Evolutionary conservation across 495 filamentous ascomycete genomes (phyloP), one percentile per base, ranked within the genome.

Genomic region (Tuber indicum): DNA sequence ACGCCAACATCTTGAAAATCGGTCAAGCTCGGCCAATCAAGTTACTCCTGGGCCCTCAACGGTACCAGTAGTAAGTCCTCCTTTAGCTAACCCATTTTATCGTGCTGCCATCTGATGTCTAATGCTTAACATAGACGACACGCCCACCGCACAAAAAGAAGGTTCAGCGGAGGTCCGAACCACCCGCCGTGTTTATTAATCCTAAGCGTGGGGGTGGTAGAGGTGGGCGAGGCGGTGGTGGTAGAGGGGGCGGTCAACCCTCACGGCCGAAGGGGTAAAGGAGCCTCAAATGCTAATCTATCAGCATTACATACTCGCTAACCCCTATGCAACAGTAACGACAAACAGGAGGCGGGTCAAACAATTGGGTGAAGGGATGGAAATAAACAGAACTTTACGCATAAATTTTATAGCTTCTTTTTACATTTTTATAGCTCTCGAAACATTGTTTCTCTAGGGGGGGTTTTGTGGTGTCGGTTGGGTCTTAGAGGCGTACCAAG

Each of bases 181-280:
- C 76, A 5, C 69, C 76, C 12, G 76, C 75, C 71, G 45, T 74
- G 23, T 78, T 78, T 66, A 76, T 78, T 42, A 76, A 74, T 74
- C 69, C 69, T 32, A 78, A 78, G 52, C 72, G 41, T 32, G 47
- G 49, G 47, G 66, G 74, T 26, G 32, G 52, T 14, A 26, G 6
- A 62, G 52, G 52, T 10, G 52, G 52, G n/a, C 52, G 52, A 32
- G 52, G 52, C 26, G 52, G 52, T 14, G 52, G 52, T 62, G 52
- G 52, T 5, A 32, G 52, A 62, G 26, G 26, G n/a, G n/a, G 52
- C 3, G 52, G 52, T 62, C 52, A 26, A 10, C 52, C 52, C 52
- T 62, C 52, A 32, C 52, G 52, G 26, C 52, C 52, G 26, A 62
- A 14, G 26, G 52, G 52, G 52, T 62, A 62, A 14, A 32, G n/a